phyloP scores from a whole-genome alignment of 352 stramenopile genomes.

The Peronospora belbahrii region DNA sequence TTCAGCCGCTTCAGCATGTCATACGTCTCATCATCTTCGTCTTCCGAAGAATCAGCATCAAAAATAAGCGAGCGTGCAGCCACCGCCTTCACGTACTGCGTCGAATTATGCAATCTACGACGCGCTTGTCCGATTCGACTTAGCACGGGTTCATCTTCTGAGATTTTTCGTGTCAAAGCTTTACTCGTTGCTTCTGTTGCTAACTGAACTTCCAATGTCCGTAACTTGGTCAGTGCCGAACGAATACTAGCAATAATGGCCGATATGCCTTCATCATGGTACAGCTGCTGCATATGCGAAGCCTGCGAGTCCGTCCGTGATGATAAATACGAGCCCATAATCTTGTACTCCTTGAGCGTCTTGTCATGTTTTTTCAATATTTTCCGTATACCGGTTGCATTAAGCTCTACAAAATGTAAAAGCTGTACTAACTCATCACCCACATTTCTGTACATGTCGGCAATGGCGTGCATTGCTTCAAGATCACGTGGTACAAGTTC shows the following conservation, averaged over 20 bases:
- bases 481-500: slow-evolving; percentile 34
- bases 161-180: slow-evolving; percentile 47
- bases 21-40: slow-evolving; percentile 70
- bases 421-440: slow-evolving; percentile 77
- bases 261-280: slow-evolving; percentile 84
- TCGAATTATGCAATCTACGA: slow-evolving; percentile 67
- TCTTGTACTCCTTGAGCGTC: slow-evolving; percentile 75
- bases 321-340: slow-evolving; percentile 79
- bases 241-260: slow-evolving; percentile 82
- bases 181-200: slow-evolving; percentile 18
- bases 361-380: slow-evolving; percentile 89
- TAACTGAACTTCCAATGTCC: slow-evolving; percentile 41
- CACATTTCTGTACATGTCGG: slow-evolving; percentile 53
- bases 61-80: slow-evolving; percentile 80
- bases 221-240: slow-evolving; percentile 51
- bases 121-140: slow-evolving; percentile 59
- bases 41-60: slow-evolving; percentile 69
- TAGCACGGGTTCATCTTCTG: slow-evolving; percentile 68
- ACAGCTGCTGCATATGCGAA: slow-evolving; percentile 78
- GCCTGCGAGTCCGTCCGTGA: slow-evolving; percentile 76
- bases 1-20: slow-evolving; percentile 44
- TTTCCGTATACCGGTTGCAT: slow-evolving; percentile 82
- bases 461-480: slow-evolving; percentile 63
- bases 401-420: slow-evolving; percentile 83
- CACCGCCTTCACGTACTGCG: slow-evolving; percentile 78